Percentiles rank a stretch among this genome's conserved stretches.
These are phyloP conservation scores for Triglochin maritima DNA, from an alignment of 106 monocot genomes.

Conservation along the genomic window DNA sequence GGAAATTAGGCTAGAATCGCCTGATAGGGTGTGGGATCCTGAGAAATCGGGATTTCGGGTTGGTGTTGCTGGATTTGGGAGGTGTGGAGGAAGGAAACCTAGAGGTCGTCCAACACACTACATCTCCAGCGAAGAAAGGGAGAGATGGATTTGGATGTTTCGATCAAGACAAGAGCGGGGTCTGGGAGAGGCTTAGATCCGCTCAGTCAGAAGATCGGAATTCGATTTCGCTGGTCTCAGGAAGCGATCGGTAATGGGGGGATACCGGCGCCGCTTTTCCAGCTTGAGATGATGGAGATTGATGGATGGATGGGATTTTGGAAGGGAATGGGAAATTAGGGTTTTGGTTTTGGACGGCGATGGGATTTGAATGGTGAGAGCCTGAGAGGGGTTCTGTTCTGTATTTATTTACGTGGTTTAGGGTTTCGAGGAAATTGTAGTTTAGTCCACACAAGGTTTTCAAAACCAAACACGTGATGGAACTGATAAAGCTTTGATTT, in stretches of 20 bases:
- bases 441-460: no score
- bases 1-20: background rate
- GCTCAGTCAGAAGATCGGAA: constrained; percentile 9
- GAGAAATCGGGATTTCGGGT: background rate
- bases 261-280: constrained; percentile 11
- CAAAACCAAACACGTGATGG: background rate
- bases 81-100: background rate
- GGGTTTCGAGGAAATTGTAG: no score
- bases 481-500: no score
- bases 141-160: background rate
- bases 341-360: background rate
- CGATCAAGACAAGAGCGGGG: constrained; percentile 7
- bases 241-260: constrained; percentile 1
- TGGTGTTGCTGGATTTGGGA: constrained; percentile 6
- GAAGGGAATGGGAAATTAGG: background rate
- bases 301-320: background rate
- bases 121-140: background rate
- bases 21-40: background rate
- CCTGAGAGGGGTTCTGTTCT: no score
- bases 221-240: constrained; percentile 9
- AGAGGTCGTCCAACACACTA: background rate
- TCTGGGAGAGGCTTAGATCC: background rate
- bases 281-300: background rate
- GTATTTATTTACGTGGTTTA: no score
- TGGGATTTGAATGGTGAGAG: background rate